phyloP scores from a whole-genome alignment of 306 rosid genomes.

The Arachis hypogaea region DNA sequence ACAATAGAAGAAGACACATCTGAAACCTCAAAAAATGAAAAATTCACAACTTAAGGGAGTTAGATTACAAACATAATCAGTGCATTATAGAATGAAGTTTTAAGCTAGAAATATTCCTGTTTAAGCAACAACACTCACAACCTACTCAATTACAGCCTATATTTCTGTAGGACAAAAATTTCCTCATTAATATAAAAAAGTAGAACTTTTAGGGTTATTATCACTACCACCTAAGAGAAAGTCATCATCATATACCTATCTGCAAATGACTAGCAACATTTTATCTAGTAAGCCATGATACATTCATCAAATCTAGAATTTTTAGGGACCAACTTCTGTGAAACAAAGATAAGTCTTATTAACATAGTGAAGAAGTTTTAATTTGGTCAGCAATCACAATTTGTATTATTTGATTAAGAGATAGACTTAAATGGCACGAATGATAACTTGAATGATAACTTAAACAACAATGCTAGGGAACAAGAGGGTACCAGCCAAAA shows the following conservation, averaged over 20 bases:
- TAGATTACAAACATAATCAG: too few relatives aligned
- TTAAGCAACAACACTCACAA: too few relatives aligned
- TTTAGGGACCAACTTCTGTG: conserved; percentile 94
- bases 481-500: too few relatives aligned
- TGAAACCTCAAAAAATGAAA: too few relatives aligned
- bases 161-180: conserved; percentile 60
- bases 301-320: conserved; percentile 88
- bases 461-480: too few relatives aligned
- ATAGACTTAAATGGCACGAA: conserved; percentile 57
- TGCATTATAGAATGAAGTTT: too few relatives aligned
- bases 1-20: too few relatives aligned
- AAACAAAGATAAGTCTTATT: conserved; percentile 24
- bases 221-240: neutral
- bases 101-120: too few relatives aligned
- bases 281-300: conserved; percentile 78
- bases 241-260: conserved; percentile 45
- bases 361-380: conserved; percentile 29
- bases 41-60: too few relatives aligned
- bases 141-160: conserved; percentile 84
- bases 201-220: too few relatives aligned
- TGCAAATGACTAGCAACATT: conserved; percentile 93
- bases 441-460: too few relatives aligned
- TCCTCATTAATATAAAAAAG: conserved; percentile 19
- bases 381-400: neutral
- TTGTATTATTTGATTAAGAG: neutral